These are phyloP conservation scores for Triadica sebifera DNA, from an alignment of 345 rosid genomes.

Conservation along the genomic window DNA sequence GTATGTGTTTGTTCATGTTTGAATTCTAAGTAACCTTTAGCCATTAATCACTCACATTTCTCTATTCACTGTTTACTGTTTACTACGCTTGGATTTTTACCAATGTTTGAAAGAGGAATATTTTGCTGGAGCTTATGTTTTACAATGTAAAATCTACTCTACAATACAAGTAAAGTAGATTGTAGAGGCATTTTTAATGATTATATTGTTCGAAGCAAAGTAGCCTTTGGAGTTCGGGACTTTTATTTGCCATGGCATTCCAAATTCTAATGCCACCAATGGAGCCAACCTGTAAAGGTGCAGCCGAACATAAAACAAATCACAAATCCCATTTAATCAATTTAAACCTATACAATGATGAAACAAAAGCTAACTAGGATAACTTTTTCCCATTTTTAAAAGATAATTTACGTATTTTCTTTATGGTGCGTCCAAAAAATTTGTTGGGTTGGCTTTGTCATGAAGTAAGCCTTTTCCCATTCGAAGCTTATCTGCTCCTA, in stretches of 20 bases:
- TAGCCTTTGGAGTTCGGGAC: too few species aligned
- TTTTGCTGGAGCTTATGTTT: too few species aligned
- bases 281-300: slow-evolving; percentile 15
- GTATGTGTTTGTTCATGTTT: too few species aligned
- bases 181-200: too few species aligned
- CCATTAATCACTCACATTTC: not conserved
- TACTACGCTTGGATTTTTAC: not conserved
- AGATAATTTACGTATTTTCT: not conserved
- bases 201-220: too few species aligned
- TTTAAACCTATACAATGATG: not conserved
- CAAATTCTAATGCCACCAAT: not conserved
- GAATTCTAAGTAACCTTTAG: too few species aligned
- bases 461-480: not conserved
- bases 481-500: slow-evolving; percentile 19
- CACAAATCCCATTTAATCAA: not conserved
- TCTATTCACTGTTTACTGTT: not conserved
- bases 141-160: too few species aligned
- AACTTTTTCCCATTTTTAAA: not conserved
- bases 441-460: slow-evolving; percentile 41
- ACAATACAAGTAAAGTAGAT: too few species aligned
- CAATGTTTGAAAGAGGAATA: too few species aligned
- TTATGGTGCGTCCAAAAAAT: slow-evolving; percentile 16
- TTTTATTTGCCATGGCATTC: not conserved
- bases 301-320: not conserved
- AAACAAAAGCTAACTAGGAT: slow-evolving; percentile 1